These are phyloP conservation scores for Cucumis variabilis DNA, from an alignment of 331 rosid genomes.

Conservation along the genomic window DNA sequence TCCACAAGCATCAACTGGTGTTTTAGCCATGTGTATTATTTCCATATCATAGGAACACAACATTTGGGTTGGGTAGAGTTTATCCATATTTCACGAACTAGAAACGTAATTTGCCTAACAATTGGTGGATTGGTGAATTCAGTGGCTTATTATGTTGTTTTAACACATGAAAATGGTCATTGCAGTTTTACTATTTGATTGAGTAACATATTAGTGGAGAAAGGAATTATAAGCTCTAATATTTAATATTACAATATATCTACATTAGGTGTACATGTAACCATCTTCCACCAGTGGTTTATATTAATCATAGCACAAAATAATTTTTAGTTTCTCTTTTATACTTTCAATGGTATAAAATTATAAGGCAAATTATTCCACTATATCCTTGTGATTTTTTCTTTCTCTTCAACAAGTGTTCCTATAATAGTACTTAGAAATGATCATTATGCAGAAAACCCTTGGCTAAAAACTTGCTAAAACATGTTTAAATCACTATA, in stretches of 20 bases:
- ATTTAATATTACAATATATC: not conserved
- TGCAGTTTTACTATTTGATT: not conserved
- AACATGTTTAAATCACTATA: too few relatives aligned
- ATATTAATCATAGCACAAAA: too few relatives aligned
- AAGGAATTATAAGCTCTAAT: slow-evolving; percentile 54
- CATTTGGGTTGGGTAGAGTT: not conserved
- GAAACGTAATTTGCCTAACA: not conserved
- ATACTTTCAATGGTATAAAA: too few relatives aligned
- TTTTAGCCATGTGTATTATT: not conserved
- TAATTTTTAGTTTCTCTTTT: too few relatives aligned
- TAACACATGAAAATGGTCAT: not conserved
- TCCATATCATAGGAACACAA: not conserved
- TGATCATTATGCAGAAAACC: too few relatives aligned
- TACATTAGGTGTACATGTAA: too few relatives aligned
- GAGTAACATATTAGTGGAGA: slow-evolving; percentile 1
- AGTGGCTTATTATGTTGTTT: not conserved
- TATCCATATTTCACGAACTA: not conserved
- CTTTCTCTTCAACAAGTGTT: too few relatives aligned
- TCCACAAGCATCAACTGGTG: slow-evolving; percentile 72
- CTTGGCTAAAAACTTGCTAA: too few relatives aligned
- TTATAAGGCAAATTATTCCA: too few relatives aligned
- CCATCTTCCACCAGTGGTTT: too few relatives aligned
- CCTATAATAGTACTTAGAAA: too few relatives aligned
- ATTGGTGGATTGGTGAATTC: not conserved
- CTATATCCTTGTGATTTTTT: too few relatives aligned